Evolutionary conservation across 805 yeast species (phyloP).

Genomic region (Metschnikowia koreensis): DNA sequence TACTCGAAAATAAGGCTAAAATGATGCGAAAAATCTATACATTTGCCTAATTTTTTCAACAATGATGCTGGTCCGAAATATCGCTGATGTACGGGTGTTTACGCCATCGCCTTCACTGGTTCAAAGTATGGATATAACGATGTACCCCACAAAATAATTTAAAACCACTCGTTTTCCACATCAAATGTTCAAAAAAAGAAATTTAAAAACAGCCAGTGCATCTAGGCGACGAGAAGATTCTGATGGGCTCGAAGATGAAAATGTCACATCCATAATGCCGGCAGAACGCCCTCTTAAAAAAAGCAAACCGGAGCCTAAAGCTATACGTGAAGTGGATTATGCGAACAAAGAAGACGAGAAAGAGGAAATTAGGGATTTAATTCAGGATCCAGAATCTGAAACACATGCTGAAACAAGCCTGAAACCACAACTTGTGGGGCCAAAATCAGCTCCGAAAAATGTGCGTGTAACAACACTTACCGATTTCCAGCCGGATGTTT

Average conservation of each 20-base stretch:
- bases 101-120: neutral
- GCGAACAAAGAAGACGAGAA: neutral
- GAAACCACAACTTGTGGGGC: constrained; percentile 11
- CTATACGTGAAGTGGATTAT: neutral
- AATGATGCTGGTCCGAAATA: too few species aligned
- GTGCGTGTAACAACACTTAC: constrained; percentile 65
- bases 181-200: constrained; percentile 19
- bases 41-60: too few species aligned
- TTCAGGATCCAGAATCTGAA: neutral
- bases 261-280: neutral
- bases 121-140: neutral
- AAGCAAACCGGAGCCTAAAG: neutral
- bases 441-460: constrained; percentile 34
- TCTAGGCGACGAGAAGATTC: constrained; percentile 8
- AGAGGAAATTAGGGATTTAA: neutral
- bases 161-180: neutral
- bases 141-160: neutral
- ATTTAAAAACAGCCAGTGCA: constrained; percentile 6
- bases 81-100: constrained; percentile 8
- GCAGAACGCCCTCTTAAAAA: constrained; percentile 3
- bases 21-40: too few species aligned
- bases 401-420: neutral
- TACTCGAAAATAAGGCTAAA: too few species aligned
- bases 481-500: constrained; percentile 91
- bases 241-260: neutral